These are phyloP conservation scores for Pestalotiopsis sp. DNA, from an alignment of 2,329 filamentous ascomycete genomes.

Conservation along the genomic window DNA sequence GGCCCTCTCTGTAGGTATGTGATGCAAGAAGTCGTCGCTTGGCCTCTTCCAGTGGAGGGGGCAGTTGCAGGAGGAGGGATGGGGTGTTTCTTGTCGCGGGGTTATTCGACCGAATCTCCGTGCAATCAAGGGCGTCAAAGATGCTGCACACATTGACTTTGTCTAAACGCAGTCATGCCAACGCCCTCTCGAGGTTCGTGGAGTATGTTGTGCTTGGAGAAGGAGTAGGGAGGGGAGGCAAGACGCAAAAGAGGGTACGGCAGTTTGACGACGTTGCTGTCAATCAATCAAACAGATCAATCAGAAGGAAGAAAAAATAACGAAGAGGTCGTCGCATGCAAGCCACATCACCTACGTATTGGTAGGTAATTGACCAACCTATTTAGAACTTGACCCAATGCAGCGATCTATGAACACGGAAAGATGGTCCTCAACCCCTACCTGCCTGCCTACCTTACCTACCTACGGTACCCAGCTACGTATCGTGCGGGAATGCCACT, in stretches of 20 bases:
- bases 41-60: background rate
- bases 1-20: background rate
- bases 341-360: background rate
- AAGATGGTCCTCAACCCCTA: background rate
- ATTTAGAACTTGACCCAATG: background rate
- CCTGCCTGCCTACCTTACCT: background rate
- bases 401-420: background rate
- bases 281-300: background rate
- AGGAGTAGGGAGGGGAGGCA: background rate
- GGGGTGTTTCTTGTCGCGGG: background rate
- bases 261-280: background rate
- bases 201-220: background rate
- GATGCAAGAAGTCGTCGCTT: background rate
- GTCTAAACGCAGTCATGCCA: background rate
- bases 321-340: background rate
- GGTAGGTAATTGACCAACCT: background rate
- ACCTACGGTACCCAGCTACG: background rate
- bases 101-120: conserved; percentile 1
- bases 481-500: background rate
- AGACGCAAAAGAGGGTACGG: background rate
- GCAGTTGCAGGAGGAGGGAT: background rate
- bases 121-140: background rate
- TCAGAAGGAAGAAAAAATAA: background rate
- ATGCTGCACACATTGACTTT: conserved; percentile 3
- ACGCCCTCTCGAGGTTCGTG: background rate